phyloP scores from a whole-genome alignment of 2,329 filamentous ascomycete species.

The Arthrobotrys entomopaga region DNA sequence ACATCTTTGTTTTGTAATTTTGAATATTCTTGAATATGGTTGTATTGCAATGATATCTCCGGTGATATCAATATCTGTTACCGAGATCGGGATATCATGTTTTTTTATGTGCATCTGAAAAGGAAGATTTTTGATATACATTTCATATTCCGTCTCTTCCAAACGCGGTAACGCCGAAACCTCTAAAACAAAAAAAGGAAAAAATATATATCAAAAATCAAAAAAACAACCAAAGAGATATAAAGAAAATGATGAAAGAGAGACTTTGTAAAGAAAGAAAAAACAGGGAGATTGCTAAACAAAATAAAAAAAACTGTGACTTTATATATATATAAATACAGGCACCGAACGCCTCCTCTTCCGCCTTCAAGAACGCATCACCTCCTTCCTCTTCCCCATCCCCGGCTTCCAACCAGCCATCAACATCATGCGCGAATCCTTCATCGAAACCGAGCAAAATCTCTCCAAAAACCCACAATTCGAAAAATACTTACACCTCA shows the following conservation, averaged over 20 bases:
- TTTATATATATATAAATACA: slow-evolving; percentile 42
- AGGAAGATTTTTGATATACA: slow-evolving; percentile 6
- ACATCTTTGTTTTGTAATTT: neutral
- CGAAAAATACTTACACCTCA: slow-evolving; percentile 43
- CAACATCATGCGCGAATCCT: slow-evolving; percentile 38
- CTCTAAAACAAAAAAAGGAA: slow-evolving; percentile 2
- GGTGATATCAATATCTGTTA: neutral
- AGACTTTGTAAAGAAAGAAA: neutral
- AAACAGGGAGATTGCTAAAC: neutral
- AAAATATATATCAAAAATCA: neutral
- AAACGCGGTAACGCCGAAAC: neutral
- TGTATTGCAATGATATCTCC: neutral
- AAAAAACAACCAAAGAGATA: slow-evolving; percentile 3
- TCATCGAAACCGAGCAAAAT: slow-evolving; percentile 19
- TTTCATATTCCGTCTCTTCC: slow-evolving; percentile 2
- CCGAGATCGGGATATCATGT: neutral
- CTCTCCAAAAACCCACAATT: slow-evolving; percentile 19
- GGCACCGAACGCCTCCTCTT: slow-evolving; percentile 46
- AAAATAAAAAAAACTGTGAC: slow-evolving; percentile 16
- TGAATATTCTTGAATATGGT: neutral
- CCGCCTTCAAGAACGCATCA: slow-evolving; percentile 26
- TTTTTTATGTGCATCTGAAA: neutral
- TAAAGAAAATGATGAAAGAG: neutral
- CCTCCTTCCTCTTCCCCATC: slow-evolving; percentile 28
- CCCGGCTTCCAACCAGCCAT: slow-evolving; percentile 29